Percentiles rank a stretch among this genome's conserved stretches.
Evolutionary conservation across 2,329 filamentous ascomycete genomes (phyloP).

Genomic region (Aspergillus fumigatus): DNA sequence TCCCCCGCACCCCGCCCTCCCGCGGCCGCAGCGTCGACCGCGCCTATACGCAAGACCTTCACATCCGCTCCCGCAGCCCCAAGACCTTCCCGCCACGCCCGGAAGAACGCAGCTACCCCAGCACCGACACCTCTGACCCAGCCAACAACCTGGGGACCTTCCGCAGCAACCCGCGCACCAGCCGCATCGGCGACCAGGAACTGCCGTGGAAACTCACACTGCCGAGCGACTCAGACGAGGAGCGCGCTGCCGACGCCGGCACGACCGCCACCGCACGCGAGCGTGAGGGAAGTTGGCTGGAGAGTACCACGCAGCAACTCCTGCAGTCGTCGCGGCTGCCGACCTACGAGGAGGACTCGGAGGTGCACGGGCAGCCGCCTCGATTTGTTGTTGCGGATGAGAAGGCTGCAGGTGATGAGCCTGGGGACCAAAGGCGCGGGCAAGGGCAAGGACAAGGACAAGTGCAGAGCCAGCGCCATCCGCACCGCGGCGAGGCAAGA

Average conservation of each 20-base stretch:
- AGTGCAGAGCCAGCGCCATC: conserved; percentile 3
- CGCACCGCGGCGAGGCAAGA: conserved; percentile 19
- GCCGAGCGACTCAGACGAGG: conserved; percentile 21
- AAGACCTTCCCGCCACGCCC: conserved; percentile 22
- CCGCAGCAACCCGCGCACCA: conserved; percentile 25
- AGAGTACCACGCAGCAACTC: conserved; percentile 6
- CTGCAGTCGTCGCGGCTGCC: conserved; percentile 7
- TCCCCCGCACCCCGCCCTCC: conserved; percentile 9
- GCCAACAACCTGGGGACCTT: conserved; percentile 32
- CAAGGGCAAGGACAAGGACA: too few species aligned
- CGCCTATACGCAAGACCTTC: conserved; percentile 29
- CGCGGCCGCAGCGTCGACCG: conserved; percentile 15
- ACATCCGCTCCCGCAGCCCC: conserved; percentile 36
- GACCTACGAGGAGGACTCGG: conserved; percentile 15
- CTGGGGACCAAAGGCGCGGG: background rate
- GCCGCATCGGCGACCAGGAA: conserved; percentile 33
- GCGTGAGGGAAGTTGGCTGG: background rate
- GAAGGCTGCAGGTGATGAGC: background rate
- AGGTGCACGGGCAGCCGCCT: conserved; percentile 1
- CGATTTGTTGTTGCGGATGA: conserved; percentile 3
- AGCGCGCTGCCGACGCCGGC: background rate
- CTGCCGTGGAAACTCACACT: conserved; percentile 33
- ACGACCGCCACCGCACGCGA: background rate
- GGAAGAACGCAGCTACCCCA: conserved; percentile 19
- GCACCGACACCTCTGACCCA: conserved; percentile 19